Evolutionary conservation across 176 grass and related monocot genomes (phyloP), one percentile per base, ranked within the genome.

Genomic region (Oropetium thomaeum): DNA sequence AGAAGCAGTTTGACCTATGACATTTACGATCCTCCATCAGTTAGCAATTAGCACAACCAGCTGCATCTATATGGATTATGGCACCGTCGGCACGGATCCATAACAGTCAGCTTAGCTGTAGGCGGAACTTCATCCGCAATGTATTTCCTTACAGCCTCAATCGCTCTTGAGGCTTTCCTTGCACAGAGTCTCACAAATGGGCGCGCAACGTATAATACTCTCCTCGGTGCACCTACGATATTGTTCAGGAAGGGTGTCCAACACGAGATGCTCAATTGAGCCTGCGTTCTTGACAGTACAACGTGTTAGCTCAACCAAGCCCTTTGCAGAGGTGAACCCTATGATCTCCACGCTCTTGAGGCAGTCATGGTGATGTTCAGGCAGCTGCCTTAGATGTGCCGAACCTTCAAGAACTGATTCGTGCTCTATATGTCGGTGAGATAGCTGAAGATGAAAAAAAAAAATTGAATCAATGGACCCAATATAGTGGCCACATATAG

Each of bases 271-370:
- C 65, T 70, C n/a, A 20, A 80, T 39, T 35, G 77, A 60, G 0
- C 12, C 23, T 25, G 51, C 8, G 1, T 5, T 80, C 39, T 80
- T 11, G 10, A 80, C 8, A 47, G 60, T 34, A 42, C 23, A 40
- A 14, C 20, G 60, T 47, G 65, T 48, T 4, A 80, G 57, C 57
- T 70, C 79, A 81, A 71, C 17, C 32, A 71, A 48, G 43, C 31
- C 62, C 57, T 70, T 72, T 2, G 44, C 55, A 14, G 79, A 70
- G 10, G 8, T 45, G 40, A 80, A 80, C 4, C 65, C 39, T 5
- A 0, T 20, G 53, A 80, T 80, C 53, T 35, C 23, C n/a, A 60
- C 65, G 19, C 14, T 26, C 28, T 48, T 60, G 53, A 80, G 77
- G 20, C 22, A 45, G 28, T 15, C 2, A 48, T 70, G 78, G 22